Base-by-base conservation (phyloP, 306 rosid genomes). In the Rosa chinensis region DNA sequence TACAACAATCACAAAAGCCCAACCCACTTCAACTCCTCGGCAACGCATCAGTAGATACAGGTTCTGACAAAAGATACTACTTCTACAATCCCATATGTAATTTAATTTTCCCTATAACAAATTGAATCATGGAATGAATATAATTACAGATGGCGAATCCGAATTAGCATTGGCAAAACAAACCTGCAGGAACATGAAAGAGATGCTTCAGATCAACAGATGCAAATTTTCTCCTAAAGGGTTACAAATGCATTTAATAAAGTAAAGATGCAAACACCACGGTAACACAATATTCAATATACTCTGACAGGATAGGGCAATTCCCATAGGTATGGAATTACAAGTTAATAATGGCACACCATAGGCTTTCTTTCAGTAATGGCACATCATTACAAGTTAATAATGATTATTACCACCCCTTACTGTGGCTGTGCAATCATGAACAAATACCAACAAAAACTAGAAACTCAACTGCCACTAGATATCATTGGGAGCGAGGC, bases 141-240 rank as follows among this genome's bases (percentile, higher is more conserved):
- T 89, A 66, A 66, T 66, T 66, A 92, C 96, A 90, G 85, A 88
- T 72, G 90, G 83, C 84, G 86, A 75, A 79, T 87, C 96, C 88
- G 87, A 84, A 84, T 86, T 90, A 89, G 91, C 91, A 79, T 89
- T 89, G 89, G 76, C 84, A 78, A 76, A 82, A 89, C 86, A 88
- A 85, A 90, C 97, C 97, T 92, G 97, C 96, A 92, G 83, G 88
- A 82, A 88, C 87, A 89, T 59, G 87, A 92, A 90, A 89, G 83
- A 89, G 87, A 88, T 81, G 83, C 82, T 89, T 92, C 92, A 92
- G 97, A 85, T 84, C 68, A 78, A 83, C 75, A 75, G 77, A 75
- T 68, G 84, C 94, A 83, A 72, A 82, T 62, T 68, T 72, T 77
- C 71, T 73, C 82, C 76, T 79, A 80, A 74, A 79, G 77, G 85